phyloP scores from a whole-genome alignment of 1,284 basidiomycete genomes.

The Ustilago hordei region DNA sequence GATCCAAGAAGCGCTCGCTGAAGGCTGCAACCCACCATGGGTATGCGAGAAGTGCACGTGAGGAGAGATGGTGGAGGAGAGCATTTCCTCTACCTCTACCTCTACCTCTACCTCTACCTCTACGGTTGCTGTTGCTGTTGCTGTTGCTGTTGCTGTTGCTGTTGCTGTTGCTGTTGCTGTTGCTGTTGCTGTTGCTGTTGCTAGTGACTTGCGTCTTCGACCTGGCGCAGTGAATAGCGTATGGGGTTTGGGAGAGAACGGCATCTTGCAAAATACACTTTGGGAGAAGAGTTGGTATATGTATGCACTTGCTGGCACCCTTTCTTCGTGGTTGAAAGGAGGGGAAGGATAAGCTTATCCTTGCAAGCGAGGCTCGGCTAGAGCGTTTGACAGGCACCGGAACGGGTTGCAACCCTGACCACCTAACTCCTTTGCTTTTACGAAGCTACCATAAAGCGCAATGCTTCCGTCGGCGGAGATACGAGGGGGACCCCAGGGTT shows the following conservation, averaged over 20 bases:
- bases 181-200: slow-evolving; percentile 5
- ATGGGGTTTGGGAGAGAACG: slow-evolving; percentile 8
- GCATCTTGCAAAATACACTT: not conserved
- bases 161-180: slow-evolving; percentile 3
- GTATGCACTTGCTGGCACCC: no score
- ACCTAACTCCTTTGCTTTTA: no score
- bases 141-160: slow-evolving; percentile 5
- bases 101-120: no score
- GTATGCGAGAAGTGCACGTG: not conserved
- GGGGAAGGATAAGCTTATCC: no score
- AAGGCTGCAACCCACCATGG: slow-evolving; percentile 18
- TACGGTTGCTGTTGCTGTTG: slow-evolving; percentile 14
- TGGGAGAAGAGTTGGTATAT: not conserved
- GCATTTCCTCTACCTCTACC: no score
- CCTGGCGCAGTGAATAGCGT: slow-evolving; percentile 7
- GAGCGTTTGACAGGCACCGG: not conserved
- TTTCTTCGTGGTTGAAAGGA: no score
- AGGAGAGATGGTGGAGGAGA: not conserved
- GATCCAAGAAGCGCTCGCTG: slow-evolving; percentile 25
- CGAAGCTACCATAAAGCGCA: no score
- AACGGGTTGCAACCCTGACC: no score
- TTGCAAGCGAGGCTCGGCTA: slow-evolving; percentile 2
- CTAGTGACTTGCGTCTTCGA: slow-evolving; percentile 23
- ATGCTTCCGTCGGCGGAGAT: no score
- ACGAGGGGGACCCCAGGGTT: no score